Evolutionary conservation across 352 stramenopile genomes (phyloP).

Genomic region (Phytophthora multivora): DNA sequence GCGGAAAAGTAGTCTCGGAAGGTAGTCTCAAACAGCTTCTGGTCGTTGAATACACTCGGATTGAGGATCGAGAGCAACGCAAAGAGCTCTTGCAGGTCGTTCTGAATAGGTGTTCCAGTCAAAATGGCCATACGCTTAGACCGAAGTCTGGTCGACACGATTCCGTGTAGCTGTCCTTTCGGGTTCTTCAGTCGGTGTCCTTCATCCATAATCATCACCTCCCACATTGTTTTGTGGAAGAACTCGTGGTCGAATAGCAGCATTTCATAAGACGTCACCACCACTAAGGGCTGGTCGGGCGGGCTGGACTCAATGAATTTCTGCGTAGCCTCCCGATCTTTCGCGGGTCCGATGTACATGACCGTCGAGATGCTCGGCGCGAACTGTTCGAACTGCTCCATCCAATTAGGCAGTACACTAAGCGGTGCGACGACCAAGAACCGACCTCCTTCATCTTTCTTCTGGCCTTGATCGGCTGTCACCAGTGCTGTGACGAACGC

Average conservation of each 20-base stretch:
- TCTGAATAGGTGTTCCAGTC: constrained; percentile 91
- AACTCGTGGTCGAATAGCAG: constrained; percentile 62
- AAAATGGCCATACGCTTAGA: constrained; percentile 61
- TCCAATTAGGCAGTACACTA: constrained; percentile 86
- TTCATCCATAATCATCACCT: constrained; percentile 85
- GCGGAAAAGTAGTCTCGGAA: constrained; percentile 70
- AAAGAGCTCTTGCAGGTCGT: constrained; percentile 84
- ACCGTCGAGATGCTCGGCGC: constrained; percentile 53
- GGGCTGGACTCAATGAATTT: constrained; percentile 15
- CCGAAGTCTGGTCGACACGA: constrained; percentile 45
- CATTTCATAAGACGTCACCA: constrained; percentile 82
- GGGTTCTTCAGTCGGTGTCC: constrained; percentile 90
- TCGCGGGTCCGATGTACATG: constrained; percentile 64
- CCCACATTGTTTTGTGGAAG: constrained; percentile 55
- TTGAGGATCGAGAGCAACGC: constrained; percentile 84
- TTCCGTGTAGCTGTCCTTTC: constrained; percentile 56
- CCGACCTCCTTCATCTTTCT: constrained; percentile 8
- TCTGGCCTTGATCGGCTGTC: constrained; percentile 9
- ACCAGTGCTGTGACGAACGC: constrained; percentile 64
- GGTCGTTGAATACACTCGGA: constrained; percentile 79
- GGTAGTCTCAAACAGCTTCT: constrained; percentile 51
- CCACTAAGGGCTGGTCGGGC: constrained; percentile 42
- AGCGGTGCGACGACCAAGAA: constrained; percentile 75
- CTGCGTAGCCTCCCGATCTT: constrained; percentile 46
- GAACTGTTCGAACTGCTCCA: constrained; percentile 79